Base-by-base conservation (phyloP, 768 basidiomycete species). In the Pilatotrama ljubarskyi region DNA sequence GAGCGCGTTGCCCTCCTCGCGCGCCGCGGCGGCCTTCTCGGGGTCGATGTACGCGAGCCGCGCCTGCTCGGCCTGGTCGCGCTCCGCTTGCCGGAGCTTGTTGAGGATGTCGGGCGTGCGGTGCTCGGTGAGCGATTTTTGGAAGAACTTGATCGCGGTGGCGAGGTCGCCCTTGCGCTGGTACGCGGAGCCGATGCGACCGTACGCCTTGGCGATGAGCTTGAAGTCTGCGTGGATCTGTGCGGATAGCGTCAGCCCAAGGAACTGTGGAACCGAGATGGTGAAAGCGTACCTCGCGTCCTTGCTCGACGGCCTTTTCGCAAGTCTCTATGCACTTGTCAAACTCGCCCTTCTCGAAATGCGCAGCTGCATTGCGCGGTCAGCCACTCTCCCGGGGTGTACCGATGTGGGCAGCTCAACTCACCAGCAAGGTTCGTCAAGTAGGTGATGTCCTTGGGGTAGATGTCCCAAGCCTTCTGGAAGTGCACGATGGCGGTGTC, bases 301-400 rank as follows among this genome's bases (percentile, higher is more conserved):
- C 97, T 70, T 98, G 92, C 13, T 98, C 97, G 43, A 93, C 90
- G n/a, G 97, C 96, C 75, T 93, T 95, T 69, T 97, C 88, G 72
- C 93, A 95, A 0, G 86, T 85, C 72, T 95, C 90, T 68, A 99
- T 95, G 57, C 86, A 84, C 72, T 91, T 88, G 75, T 93, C 90
- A 68, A 88, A 98, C 36, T 98, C 87, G 10, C 88, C 93, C 73
- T 96, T 82, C 76, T 99, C 97, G 68, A 94, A 95, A 75, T 95
- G 91, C 8, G 86, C 94, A 57, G 97, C 97, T 89, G 48, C 24
- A 52, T 40, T 38, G 51, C 53, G 46, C 8, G 35, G 18, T 66
- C 10, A 56, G 49, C 15, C 10, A 46, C 13, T 24, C 48, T 40
- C 11, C 25, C 36, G 7, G 32, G 56, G 17, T 48, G 8, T 26